phyloP scores from a whole-genome alignment of 2,329 filamentous ascomycete species.

The Byssoonygena ceratinophila region DNA sequence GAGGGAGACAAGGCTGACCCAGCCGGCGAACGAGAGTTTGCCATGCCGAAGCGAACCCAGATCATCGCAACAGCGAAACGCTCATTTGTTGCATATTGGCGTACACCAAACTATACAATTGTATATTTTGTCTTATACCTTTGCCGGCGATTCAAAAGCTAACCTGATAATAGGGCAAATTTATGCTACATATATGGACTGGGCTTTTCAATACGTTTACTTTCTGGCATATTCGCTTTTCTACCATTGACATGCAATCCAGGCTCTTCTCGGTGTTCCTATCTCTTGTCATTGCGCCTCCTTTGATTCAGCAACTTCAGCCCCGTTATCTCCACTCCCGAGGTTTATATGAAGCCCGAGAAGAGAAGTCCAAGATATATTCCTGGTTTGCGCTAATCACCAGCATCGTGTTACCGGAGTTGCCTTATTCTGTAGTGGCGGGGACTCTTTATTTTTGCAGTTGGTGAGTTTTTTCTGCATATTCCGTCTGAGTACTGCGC shows the following conservation, averaged over 20 bases:
- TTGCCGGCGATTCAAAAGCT: neutral
- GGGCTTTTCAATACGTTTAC: constrained; percentile 62
- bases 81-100: constrained; percentile 54
- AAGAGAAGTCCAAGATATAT: constrained; percentile 70
- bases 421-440: constrained; percentile 58
- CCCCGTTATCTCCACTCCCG: constrained; percentile 58
- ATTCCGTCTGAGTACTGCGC: neutral
- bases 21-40: constrained; percentile 51
- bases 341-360: constrained; percentile 58
- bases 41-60: constrained; percentile 49
- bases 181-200: constrained; percentile 51
- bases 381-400: constrained; percentile 62
- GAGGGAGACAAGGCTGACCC: constrained; percentile 28
- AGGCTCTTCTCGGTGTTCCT: constrained; percentile 67
- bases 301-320: constrained; percentile 66
- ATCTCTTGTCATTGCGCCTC: constrained; percentile 62
- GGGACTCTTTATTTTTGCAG: constrained; percentile 55
- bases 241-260: constrained; percentile 55
- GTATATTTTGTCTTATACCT: constrained; percentile 16
- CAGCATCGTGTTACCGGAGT: constrained; percentile 55
- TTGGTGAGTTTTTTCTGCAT: constrained; percentile 40
- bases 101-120: constrained; percentile 50
- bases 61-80: constrained; percentile 46
- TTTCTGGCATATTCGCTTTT: constrained; percentile 52
- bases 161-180: constrained; percentile 43